These are phyloP conservation scores for Triticum aestivum DNA, from an alignment of 176 grass and related monocot species.

Conservation along the genomic window IWGSC_CS_RefSeq_v2.1 NC_057802.1:373151250-373151749, in stretches of 20 bases:
- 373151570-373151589: conserved; percentile 22
- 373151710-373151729: background rate
- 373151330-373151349: background rate
- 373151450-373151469: conserved; percentile 16
- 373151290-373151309: background rate
- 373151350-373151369: conserved; percentile 24
- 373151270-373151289: conserved; percentile 3
- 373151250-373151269: background rate
- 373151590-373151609: conserved; percentile 31
- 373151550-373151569: conserved; percentile 36
- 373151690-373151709: conserved; percentile 17
- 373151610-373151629: conserved; percentile 17
- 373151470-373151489: conserved; percentile 1
- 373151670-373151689: conserved; percentile 4
- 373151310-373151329: background rate
- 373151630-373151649: conserved; percentile 38
- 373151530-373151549: conserved; percentile 34
- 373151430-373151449: conserved; percentile 2
- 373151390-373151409: background rate
- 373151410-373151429: conserved; percentile 5
- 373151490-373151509: conserved; percentile 27
- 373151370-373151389: conserved; percentile 33
- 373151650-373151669: conserved; percentile 30
- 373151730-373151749: background rate
- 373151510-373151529: conserved; percentile 39